Base-by-base conservation (phyloP, 768 basidiomycete species). In the Trametes cubensis region DNA sequence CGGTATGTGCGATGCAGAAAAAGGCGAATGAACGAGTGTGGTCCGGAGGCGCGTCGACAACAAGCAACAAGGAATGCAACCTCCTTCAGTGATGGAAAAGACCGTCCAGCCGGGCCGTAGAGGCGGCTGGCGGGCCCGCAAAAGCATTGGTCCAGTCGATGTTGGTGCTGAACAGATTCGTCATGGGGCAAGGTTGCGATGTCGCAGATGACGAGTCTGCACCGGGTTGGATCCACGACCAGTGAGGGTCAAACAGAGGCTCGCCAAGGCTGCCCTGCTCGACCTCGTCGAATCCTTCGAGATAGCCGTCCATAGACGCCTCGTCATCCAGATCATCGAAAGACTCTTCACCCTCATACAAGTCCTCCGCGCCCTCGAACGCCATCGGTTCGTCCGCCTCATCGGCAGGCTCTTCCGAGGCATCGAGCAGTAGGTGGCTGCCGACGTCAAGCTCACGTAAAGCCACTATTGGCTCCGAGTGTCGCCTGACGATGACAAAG, bases 401-500 rank as follows among this genome's bases (percentile, higher is more conserved):
- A 7, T 65, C 64, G 23, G 55, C n/a, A 42, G 45, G 41, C 56
- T 64, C 63, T 38, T 53, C 58, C 44, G 64, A 52, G 13, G 48
- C 53, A 21, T 59, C 64, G 26, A 34, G 23, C 15, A 57, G 38
- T 18, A 65, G 20, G 38, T 64, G 65, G 41, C 58, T 63, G 55
- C 34, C 55, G 61, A 63, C 38, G 57, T 49, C 62, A 48, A 64
- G 50, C 44, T 55, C 54, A 41, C 53, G 63, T 42, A 64, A 55
- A 11, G 63, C 54, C 1, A 64, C 58, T 21, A 64, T 50, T n/a
- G 63, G 63, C 50, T 55, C 63, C 42, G 63, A 64, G 54, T 60
- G 48, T 18, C 63, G 54, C 48, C 63, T 55, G 42, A 60, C 59
- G 45, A 57, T 55, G 42, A 60, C 59, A 45, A 64, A 64, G 45